Evolutionary conservation across 306 rosid species (phyloP).

Genomic region (Vigna nakashimae): DNA sequence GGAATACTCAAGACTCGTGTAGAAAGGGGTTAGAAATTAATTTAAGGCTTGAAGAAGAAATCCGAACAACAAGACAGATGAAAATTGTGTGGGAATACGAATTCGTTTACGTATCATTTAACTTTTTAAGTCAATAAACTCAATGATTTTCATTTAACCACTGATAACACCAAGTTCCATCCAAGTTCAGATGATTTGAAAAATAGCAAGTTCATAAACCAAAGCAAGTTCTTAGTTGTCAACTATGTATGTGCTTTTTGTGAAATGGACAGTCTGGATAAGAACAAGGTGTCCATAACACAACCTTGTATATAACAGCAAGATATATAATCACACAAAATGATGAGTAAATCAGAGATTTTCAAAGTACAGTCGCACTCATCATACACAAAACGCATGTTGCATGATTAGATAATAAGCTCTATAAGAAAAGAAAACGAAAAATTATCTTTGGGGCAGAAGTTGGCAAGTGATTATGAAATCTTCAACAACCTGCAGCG

Average conservation of each 20-base stretch:
- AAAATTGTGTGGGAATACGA: background rate
- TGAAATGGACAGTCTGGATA: constrained; percentile 1
- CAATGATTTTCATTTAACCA: background rate
- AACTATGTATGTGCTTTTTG: background rate
- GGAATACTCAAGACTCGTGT: background rate
- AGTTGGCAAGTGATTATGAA: background rate
- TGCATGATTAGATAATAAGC: background rate
- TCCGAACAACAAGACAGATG: background rate
- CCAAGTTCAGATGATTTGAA: background rate
- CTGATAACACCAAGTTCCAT: background rate
- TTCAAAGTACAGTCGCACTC: background rate
- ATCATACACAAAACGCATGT: background rate
- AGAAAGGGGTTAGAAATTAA: background rate
- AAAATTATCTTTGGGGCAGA: background rate
- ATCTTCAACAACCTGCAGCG: constrained; percentile 17
- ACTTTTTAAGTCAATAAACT: background rate
- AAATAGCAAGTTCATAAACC: background rate
- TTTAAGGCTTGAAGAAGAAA: constrained; percentile 2
- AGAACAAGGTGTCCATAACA: background rate
- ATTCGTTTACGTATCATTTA: background rate
- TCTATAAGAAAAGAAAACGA: background rate
- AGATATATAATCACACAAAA: constrained; percentile 5
- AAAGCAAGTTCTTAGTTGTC: background rate
- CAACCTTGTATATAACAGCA: background rate
- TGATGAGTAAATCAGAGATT: constrained; percentile 9